These are phyloP conservation scores for Pseudotsuga menziesii DNA, from an alignment of 75 land plant species.

Conservation along the genomic window DNA sequence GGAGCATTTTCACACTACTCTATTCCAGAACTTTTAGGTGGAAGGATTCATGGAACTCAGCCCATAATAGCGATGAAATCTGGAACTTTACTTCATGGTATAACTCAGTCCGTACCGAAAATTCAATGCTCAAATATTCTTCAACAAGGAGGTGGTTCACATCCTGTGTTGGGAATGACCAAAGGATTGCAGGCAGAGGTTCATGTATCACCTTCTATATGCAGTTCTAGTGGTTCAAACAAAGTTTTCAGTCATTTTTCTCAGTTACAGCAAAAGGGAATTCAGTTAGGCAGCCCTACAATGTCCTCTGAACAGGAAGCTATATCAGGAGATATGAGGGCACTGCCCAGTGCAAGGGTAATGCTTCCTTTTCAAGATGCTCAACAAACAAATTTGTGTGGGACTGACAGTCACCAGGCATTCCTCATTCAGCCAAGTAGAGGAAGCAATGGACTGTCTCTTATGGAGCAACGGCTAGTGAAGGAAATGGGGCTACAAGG, in stretches of 20 bases:
- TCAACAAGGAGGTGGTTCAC: slow-evolving; percentile 9
- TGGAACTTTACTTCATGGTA: slow-evolving; percentile 1
- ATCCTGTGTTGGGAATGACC: background rate
- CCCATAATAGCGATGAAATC: background rate
- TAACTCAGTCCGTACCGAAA: background rate
- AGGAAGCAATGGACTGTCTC: background rate
- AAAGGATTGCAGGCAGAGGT: background rate
- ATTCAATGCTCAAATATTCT: background rate
- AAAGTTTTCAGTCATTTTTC: background rate
- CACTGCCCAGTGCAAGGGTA: background rate
- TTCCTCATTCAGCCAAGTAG: background rate
- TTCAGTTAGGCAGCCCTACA: background rate
- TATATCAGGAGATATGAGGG: background rate
- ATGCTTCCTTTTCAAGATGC: background rate
- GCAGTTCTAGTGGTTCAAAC: slow-evolving; percentile 3
- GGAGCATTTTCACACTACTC: slow-evolving; percentile 22
- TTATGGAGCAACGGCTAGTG: background rate
- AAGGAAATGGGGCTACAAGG: slow-evolving; percentile 5
- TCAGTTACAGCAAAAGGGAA: background rate
- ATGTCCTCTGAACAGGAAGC: background rate
- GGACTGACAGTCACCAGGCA: background rate
- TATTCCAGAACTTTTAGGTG: slow-evolving; percentile 8
- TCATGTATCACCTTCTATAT: background rate
- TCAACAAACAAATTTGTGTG: background rate
- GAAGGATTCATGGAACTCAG: background rate